Evolutionary conservation across 768 basidiomycete genomes (phyloP), one percentile per base, ranked within the genome.

Genomic region (Phylloporus arenicola): DNA sequence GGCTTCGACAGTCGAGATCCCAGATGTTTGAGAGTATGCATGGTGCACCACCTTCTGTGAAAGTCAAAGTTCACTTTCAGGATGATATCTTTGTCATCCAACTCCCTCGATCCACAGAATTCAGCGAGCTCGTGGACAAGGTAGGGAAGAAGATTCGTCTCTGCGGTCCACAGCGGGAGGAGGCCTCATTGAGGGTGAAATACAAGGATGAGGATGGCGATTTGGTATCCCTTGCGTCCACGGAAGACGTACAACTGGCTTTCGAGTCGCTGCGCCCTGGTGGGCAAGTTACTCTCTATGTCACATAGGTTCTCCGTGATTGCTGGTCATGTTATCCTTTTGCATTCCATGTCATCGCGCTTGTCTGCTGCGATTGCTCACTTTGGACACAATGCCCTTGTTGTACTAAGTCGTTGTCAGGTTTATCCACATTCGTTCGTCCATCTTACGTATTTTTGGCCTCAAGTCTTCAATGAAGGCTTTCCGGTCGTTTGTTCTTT

Each of bases 41-140:
- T 22, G 55, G 63, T 49, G 64, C 61, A 49, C 58, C 56, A 10
- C 68, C 73, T 5, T 79, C 84, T 11, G 84, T 97, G 38, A 91
- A 93, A 64, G 84, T 97, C 64, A 95, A 95, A 70, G 92, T 97
- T 47, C 88, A 90, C 67, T 97, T 88, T 73, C 84, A 91, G 61
- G 89, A 94, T 59, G 93, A 96, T 65, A 88, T 96, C 41, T 98
- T 97, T 64, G 87, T 95, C 55, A 89, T 97, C 51, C 88, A 92
- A 68, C 91, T 95, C 22, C 79, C 88, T 38, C 79, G 85, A 54
- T 70, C 75, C 54, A 90, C 89, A 30, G 83, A 88, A 64, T 94
- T 86, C 68, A 75, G 72, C 46, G 88, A 92, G 39, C 75, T 98
- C 46, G 86, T 94, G 46, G 88, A 92, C 67, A 87, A 85, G 64